Percentiles rank a stretch among this genome's conserved stretches.
These are phyloP conservation scores for Picochlorum sp. DNA, from an alignment of 139 green algal genomes.

Conservation along the genomic window DNA sequence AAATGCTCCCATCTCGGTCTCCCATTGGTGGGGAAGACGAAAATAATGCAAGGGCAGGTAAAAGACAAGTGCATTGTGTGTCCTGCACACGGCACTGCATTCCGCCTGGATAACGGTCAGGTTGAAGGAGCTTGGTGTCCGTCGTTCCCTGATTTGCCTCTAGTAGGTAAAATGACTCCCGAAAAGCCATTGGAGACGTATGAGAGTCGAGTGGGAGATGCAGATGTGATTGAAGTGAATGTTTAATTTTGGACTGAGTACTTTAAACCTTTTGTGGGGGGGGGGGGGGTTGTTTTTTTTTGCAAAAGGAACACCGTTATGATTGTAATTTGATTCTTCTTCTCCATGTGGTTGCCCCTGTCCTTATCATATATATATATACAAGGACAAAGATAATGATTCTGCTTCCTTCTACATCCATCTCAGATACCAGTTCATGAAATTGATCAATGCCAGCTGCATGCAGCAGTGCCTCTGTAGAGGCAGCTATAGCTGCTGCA, in stretches of 20 bases:
- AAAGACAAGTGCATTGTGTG: constrained; percentile 44
- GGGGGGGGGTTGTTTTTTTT: too few relatives aligned
- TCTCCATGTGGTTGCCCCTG: too few relatives aligned
- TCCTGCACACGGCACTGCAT: constrained; percentile 58
- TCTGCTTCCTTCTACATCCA: too few relatives aligned
- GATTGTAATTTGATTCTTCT: too few relatives aligned
- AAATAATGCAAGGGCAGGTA: constrained; percentile 16
- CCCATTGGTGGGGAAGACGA: constrained; percentile 56
- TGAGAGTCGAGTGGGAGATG: constrained; percentile 34
- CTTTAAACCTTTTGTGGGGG: too few relatives aligned
- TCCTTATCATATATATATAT: too few relatives aligned
- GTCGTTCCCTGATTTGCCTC: constrained; percentile 46
- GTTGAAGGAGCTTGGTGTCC: constrained; percentile 53
- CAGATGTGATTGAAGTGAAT: constrained; percentile 47
- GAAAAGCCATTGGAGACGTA: constrained; percentile 55
- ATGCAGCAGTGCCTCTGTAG: too few relatives aligned
- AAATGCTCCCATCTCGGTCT: constrained; percentile 69
- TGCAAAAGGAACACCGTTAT: too few relatives aligned
- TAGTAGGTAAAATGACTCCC: constrained; percentile 15
- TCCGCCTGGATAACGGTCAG: constrained; percentile 51
- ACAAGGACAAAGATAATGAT: too few relatives aligned
- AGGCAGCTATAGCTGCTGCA: too few relatives aligned
- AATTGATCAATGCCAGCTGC: too few relatives aligned
- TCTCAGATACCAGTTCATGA: too few relatives aligned
- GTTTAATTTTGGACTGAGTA: constrained; percentile 3